Conservation (phyloP, 371 early-diverging fungal species). For the Apophysomyces trapeziformis region DNA sequence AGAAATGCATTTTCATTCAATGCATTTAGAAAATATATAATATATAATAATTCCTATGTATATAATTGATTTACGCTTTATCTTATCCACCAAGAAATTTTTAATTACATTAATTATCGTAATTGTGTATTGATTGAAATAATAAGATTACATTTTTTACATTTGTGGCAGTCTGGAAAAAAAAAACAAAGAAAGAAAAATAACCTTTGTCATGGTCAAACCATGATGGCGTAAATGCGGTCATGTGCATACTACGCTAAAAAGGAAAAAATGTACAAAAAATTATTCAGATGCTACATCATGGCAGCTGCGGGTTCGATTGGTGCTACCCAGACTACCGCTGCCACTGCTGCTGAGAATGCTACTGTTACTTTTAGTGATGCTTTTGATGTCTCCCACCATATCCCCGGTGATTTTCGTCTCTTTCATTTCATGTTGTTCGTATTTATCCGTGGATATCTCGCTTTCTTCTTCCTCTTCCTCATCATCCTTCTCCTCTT, state of each 20-base stretch:
- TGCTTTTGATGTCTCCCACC: not conserved
- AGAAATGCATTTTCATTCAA: no score
- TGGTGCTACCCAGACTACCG: not conserved
- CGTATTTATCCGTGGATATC: not conserved
- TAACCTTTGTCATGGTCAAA: no score
- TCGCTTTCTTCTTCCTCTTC: not conserved
- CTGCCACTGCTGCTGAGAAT: not conserved
- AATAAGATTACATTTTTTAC: no score
- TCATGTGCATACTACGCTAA: not conserved
- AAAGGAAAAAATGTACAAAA: not conserved
- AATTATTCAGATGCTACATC: not conserved
- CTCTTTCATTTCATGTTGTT: not conserved
- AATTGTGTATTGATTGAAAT: no score
- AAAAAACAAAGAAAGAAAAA: no score
- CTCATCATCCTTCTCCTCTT: not conserved
- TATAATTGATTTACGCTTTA: no score
- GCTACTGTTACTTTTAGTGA: not conserved
- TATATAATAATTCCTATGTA: no score
- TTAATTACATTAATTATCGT: no score
- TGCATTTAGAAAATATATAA: no score
- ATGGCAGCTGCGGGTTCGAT: not conserved
- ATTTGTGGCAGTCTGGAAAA: no score
- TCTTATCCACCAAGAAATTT: no score
- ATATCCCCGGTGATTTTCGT: not conserved
- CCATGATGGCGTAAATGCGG: not conserved